Base-by-base conservation (phyloP, 2,329 filamentous ascomycete genomes). In the Calonectria pteridis region DNA sequence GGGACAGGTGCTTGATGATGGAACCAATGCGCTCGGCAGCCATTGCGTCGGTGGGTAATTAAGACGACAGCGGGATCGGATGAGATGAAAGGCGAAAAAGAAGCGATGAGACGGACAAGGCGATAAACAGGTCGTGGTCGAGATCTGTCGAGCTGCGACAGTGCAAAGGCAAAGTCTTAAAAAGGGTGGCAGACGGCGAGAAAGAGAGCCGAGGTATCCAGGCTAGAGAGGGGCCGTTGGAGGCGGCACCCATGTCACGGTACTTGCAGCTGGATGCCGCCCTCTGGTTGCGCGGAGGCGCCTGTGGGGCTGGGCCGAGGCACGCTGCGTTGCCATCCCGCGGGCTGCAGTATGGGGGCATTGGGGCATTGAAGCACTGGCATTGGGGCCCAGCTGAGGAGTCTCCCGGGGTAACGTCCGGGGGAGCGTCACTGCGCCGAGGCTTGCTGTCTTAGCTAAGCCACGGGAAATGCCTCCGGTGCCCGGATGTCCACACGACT, bases 21-120 rank as follows among this genome's bases (percentile, higher is more conserved):
- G 94, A 96, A 82, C 91, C 94, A 79, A 98, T 92, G 86, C 96
- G 92, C 88, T 98, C 95, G 75, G 93, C 90, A 79, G 95, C 93
- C 94, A 96, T 97, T 80, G 79, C 89, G 84, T 73, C 65, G 70
- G n/a, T 3, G 64, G 13, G 46, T 13, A 20, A 28, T 26, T 29
- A 26, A 37, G 13, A 29, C 20, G 49, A 28, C 37, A 16, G 49
- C 10, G 59, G 31, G 35, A 63, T 69, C 26, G 62, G 28, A 58
- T 23, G 70, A n/a, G 64, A 63, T 20, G 28, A 58, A 63, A 40
- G 64, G 50, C 53, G 35, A 67, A 43, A 69, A 33, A 11, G 63
- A 33, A 11, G 63, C 43, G 55, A 50, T 26, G 26, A 23, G 58
- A 37, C 18, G 49, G 49, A 58, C 63, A 49, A 49, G 72, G 43